Percentiles rank a stretch among this genome's conserved stretches.
phyloP scores from a whole-genome alignment of 371 early-diverging fungal species.

The Batrachochytrium dendrobatidis region DNA sequence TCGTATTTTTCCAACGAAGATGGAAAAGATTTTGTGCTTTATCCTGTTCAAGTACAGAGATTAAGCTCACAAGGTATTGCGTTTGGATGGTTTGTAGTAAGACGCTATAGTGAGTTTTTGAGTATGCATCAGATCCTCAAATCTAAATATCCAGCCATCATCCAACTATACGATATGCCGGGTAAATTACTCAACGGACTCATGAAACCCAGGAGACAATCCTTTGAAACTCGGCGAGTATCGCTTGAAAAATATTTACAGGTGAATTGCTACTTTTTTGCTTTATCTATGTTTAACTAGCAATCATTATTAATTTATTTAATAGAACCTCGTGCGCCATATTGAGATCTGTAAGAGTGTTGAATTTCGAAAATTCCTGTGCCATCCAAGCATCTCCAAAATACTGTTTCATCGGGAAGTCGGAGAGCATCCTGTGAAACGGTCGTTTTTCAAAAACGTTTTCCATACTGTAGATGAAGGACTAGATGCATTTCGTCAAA shows the following conservation, averaged over 20 bases:
- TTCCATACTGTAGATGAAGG: conserved; percentile 20
- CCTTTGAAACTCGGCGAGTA: conserved; percentile 61
- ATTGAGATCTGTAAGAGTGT: conserved; percentile 22
- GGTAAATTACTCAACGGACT: conserved; percentile 54
- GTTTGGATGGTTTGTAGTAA: conserved; percentile 40
- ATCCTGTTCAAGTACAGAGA: conserved; percentile 69
- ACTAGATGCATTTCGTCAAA: conserved; percentile 7
- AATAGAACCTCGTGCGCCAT: conserved; percentile 16
- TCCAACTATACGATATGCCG: conserved; percentile 65
- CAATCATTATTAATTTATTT: no score
- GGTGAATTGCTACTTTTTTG: no score
- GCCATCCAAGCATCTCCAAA: conserved; percentile 16
- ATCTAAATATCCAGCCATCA: conserved; percentile 38
- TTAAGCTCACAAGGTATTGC: conserved; percentile 11
- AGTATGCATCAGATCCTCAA: conserved; percentile 64
- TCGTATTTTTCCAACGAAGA: conserved; percentile 37
- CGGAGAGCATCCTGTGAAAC: conserved; percentile 3
- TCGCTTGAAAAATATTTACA: conserved; percentile 67
- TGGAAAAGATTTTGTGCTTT: conserved; percentile 63
- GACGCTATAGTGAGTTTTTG: conserved; percentile 67
- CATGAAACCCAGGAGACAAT: conserved; percentile 21
- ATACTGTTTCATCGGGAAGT: conserved; percentile 2
- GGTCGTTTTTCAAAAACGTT: conserved; percentile 17
- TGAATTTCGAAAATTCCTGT: conserved; percentile 29
- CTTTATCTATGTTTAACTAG: no score